phyloP scores from a whole-genome alignment of 768 basidiomycete genomes.

The Suillus placidus region DNA sequence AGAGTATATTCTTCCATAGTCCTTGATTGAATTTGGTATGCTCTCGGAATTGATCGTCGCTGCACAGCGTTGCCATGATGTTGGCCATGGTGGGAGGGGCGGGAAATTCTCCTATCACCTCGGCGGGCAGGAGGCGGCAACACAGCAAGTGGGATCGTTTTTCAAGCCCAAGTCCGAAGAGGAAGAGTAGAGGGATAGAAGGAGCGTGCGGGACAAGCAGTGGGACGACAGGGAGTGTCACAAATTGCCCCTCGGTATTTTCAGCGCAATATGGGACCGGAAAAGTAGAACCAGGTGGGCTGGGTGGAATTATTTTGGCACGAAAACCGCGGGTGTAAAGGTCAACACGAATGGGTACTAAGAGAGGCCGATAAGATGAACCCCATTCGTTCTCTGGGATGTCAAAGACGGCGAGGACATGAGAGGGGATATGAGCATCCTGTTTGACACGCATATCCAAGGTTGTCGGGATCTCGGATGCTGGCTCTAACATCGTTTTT shows the following conservation, averaged over 20 bases:
- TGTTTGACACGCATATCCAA: conserved; percentile 52
- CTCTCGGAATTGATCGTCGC: conserved; percentile 36
- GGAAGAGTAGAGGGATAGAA: conserved; percentile 58
- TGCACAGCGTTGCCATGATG: conserved; percentile 46
- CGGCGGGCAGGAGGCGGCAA: conserved; percentile 54
- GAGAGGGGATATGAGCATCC: conserved; percentile 54
- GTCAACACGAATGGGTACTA: conserved; percentile 56
- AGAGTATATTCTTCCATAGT: conserved; percentile 67
- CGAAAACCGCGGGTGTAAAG: conserved; percentile 46
- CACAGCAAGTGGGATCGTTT: conserved; percentile 48
- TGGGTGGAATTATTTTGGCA: conserved; percentile 37
- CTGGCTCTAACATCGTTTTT: conserved; percentile 24
- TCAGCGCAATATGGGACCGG: conserved; percentile 33
- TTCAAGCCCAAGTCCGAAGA: conserved; percentile 60
- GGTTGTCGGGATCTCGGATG: conserved; percentile 40
- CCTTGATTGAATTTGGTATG: conserved; percentile 52
- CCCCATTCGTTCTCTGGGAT: conserved; percentile 33
- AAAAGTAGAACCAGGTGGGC: conserved; percentile 35
- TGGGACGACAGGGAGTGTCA: conserved; percentile 56
- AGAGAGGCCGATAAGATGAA: conserved; percentile 39
- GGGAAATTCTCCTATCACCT: conserved; percentile 59
- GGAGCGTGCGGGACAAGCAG: conserved; percentile 52
- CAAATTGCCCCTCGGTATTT: conserved; percentile 28
- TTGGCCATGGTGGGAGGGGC: conserved; percentile 59
- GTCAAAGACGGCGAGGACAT: conserved; percentile 52